Evolutionary conservation across 768 basidiomycete species (phyloP).

Genomic region (Termitomyces sp.): DNA sequence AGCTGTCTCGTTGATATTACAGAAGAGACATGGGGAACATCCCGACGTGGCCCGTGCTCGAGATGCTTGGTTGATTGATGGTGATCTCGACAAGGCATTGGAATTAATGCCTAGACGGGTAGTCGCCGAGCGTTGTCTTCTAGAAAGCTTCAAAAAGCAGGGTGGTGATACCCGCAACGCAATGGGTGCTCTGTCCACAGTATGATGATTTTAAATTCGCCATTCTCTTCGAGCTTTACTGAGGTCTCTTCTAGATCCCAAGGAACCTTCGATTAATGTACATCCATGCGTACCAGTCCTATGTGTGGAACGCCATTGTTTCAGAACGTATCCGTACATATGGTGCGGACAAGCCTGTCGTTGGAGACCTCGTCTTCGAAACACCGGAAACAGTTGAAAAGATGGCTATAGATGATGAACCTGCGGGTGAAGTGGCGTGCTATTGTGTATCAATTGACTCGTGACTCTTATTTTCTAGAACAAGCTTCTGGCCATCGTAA

Average conservation of each 20-base stretch:
- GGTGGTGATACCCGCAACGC: slow-evolving; percentile 76
- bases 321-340: slow-evolving; percentile 86
- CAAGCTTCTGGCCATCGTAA: slow-evolving; percentile 25
- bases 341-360: slow-evolving; percentile 70
- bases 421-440: slow-evolving; percentile 23
- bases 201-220: slow-evolving; percentile 28
- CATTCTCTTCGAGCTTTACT: background rate
- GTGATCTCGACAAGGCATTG: slow-evolving; percentile 77
- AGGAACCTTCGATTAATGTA: slow-evolving; percentile 96
- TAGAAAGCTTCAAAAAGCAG: slow-evolving; percentile 87
- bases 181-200: slow-evolving; percentile 84
- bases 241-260: slow-evolving; percentile 65
- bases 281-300: slow-evolving; percentile 97
- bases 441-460: background rate
- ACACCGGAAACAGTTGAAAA: slow-evolving; percentile 29
- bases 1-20: slow-evolving; percentile 80
- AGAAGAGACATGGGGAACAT: slow-evolving; percentile 85
- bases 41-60: slow-evolving; percentile 85
- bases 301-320: slow-evolving; percentile 97
- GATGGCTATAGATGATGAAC: slow-evolving; percentile 33
- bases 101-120: slow-evolving; percentile 86
- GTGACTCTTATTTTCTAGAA: slow-evolving; percentile 13
- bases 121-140: slow-evolving; percentile 89
- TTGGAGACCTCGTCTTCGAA: slow-evolving; percentile 91
- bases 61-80: slow-evolving; percentile 84